These are phyloP conservation scores for Forsythia suspensa DNA, from an alignment of 257 asterid genomes.

Conservation along the genomic window DNA sequence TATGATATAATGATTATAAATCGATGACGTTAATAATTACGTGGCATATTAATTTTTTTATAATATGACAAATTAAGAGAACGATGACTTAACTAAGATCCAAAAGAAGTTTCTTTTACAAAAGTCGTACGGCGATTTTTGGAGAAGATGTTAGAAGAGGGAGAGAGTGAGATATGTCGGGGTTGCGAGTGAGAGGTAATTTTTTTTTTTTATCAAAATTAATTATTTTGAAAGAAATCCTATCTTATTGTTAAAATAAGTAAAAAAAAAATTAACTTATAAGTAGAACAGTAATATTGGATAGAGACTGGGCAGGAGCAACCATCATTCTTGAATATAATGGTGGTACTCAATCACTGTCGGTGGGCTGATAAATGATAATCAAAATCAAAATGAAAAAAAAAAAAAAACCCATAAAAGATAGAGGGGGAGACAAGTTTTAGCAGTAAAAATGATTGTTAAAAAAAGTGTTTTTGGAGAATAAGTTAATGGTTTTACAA, in stretches of 20 bases:
- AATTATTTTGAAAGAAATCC: background rate
- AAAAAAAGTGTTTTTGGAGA: slow-evolving; percentile 36
- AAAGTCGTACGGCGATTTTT: too few species aligned
- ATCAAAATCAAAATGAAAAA: background rate
- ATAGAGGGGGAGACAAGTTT: slow-evolving; percentile 44
- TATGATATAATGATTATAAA: slow-evolving; percentile 38
- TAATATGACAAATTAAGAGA: background rate
- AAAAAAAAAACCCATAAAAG: slow-evolving; percentile 1
- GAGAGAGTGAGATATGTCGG: too few species aligned
- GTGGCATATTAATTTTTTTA: background rate
- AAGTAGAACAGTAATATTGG: background rate
- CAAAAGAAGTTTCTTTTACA: too few species aligned
- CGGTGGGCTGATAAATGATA: slow-evolving; percentile 14
- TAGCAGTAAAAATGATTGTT: slow-evolving; percentile 74
- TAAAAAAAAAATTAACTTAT: background rate
- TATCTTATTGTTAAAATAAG: background rate
- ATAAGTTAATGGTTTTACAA: slow-evolving; percentile 31
- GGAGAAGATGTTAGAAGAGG: too few species aligned
- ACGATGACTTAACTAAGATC: background rate
- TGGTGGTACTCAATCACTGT: slow-evolving; percentile 23
- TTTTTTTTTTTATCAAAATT: too few species aligned
- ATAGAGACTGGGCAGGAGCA: slow-evolving; percentile 9
- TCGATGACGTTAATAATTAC: slow-evolving; percentile 35
- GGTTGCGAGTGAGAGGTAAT: too few species aligned
- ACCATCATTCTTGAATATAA: slow-evolving; percentile 25